A percentile compares a stretch with the other conserved stretches of the same genome.
phyloP scores from a whole-genome alignment of 805 yeast species.

The Yamadazyma olivae region DNA sequence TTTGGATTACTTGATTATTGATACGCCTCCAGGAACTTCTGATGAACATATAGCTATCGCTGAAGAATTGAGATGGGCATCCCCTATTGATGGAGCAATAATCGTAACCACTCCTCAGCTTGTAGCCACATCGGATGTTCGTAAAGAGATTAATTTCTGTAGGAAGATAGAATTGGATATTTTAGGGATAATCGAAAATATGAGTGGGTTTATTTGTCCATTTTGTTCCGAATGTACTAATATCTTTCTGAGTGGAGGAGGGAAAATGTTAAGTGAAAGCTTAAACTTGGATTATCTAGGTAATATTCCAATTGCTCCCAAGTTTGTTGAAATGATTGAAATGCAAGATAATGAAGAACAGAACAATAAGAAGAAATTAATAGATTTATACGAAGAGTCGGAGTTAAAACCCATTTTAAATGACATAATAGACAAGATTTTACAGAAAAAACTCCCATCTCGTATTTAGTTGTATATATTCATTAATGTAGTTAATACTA shows the following conservation, averaged over 20 bases:
- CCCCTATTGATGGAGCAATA: conserved; percentile 83
- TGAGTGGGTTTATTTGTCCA: conserved; percentile 97
- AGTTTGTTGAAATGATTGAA: conserved; percentile 86
- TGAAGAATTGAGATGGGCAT: conserved; percentile 71
- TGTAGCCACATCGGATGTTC: conserved; percentile 91
- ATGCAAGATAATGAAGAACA: conserved; percentile 43
- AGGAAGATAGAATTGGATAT: conserved; percentile 75
- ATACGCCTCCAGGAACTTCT: conserved; percentile 98
- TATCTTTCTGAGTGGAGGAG: conserved; percentile 94
- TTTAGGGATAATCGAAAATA: conserved; percentile 88
- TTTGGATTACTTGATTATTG: conserved; percentile 77
- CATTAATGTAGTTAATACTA: no score
- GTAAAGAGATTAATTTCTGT: conserved; percentile 91
- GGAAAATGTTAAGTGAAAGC: conserved; percentile 62
- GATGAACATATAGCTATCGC: conserved; percentile 98
- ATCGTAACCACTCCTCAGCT: conserved; percentile 96
- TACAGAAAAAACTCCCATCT: conserved; percentile 27
- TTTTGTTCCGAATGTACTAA: conserved; percentile 89
- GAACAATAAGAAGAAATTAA: conserved; percentile 20
- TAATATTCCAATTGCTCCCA: conserved; percentile 89
- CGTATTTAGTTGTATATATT: conserved; percentile 18
- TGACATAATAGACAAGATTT: conserved; percentile 32
- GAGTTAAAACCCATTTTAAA: conserved; percentile 37
- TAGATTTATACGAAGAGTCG: conserved; percentile 32
- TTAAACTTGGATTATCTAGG: conserved; percentile 72